phyloP scores from a whole-genome alignment of 192 early-diverging fungal genomes.

The Gaertneriomyces sp. region DNA sequence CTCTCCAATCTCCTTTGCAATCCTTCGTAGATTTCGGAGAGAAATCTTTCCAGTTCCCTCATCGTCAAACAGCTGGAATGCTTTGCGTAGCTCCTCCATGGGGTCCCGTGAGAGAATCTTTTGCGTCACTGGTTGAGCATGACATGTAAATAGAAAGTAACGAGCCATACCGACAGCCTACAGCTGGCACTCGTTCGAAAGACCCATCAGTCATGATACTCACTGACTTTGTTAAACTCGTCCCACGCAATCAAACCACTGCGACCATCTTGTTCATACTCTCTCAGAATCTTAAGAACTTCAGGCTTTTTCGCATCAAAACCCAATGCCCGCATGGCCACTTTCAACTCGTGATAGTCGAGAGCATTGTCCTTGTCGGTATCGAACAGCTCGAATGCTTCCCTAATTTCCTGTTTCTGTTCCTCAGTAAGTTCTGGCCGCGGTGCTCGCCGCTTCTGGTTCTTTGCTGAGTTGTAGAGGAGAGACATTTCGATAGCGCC shows the following conservation, averaged over 20 bases:
- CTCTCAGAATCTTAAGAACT: conserved; percentile 64
- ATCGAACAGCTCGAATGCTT: conserved; percentile 97
- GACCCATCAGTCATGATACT: conserved; percentile 28
- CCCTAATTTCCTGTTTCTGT: conserved; percentile 86
- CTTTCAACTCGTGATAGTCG: conserved; percentile 83
- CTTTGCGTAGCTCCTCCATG: conserved; percentile 77
- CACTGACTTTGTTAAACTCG: conserved; percentile 70
- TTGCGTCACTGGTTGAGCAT: conserved; percentile 48
- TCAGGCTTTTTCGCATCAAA: conserved; percentile 83
- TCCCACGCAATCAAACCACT: conserved; percentile 58
- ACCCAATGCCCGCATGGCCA: conserved; percentile 78
- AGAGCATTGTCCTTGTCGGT: conserved; percentile 76
- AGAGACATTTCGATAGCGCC: conserved; percentile 22
- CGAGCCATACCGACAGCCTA: not conserved
- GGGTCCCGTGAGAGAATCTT: conserved; percentile 69
- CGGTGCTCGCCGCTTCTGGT: conserved; percentile 28
- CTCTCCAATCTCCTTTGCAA: conserved; percentile 80
- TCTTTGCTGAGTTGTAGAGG: conserved; percentile 28
- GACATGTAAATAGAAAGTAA: too few species aligned
- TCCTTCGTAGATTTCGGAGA: conserved; percentile 60
- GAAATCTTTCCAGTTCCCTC: conserved; percentile 62
- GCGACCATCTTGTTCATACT: conserved; percentile 55
- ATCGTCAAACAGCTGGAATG: conserved; percentile 81
- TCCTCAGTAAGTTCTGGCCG: conserved; percentile 62
- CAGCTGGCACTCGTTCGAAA: too few species aligned